Evolutionary conservation across 768 basidiomycete species (phyloP).

Genomic region (Leccinum sublutescens): DNA sequence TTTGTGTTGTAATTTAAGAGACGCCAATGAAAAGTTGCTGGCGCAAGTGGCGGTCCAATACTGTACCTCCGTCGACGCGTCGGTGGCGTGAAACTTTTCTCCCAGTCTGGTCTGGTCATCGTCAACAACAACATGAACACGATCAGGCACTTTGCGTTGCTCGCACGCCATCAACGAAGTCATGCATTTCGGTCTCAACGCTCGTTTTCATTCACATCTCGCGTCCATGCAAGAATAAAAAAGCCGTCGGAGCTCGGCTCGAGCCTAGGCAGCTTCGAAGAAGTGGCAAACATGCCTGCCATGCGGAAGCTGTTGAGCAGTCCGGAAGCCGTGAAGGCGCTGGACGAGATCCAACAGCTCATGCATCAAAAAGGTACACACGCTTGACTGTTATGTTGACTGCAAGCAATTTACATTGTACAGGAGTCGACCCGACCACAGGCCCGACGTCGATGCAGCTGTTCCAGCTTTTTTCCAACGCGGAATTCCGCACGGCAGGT

Average conservation of each 20-base stretch:
- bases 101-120: not conserved
- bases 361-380: constrained; percentile 49
- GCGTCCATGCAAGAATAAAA: constrained; percentile 29
- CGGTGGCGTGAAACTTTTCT: constrained; percentile 16
- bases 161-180: constrained; percentile 13
- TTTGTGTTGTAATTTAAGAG: too few relatives aligned
- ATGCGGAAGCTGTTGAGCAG: constrained; percentile 48
- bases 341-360: constrained; percentile 43
- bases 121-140: constrained; percentile 22
- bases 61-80: constrained; percentile 13
- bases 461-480: constrained; percentile 50
- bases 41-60: too few relatives aligned
- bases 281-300: constrained; percentile 38
- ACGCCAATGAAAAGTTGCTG: too few relatives aligned
- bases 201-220: constrained; percentile 31
- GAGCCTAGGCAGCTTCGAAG: constrained; percentile 42
- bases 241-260: constrained; percentile 31
- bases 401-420: not conserved
- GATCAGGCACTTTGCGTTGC: constrained; percentile 14
- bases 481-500: constrained; percentile 51
- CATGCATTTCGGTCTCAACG: constrained; percentile 19
- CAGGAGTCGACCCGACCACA: constrained; percentile 49
- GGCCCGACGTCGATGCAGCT: constrained; percentile 53
- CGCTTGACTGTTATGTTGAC: not conserved
- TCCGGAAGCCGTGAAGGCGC: constrained; percentile 49